Conservation (phyloP, 164 flowering plant genomes). For the Warburgia ugandensis region DNA sequence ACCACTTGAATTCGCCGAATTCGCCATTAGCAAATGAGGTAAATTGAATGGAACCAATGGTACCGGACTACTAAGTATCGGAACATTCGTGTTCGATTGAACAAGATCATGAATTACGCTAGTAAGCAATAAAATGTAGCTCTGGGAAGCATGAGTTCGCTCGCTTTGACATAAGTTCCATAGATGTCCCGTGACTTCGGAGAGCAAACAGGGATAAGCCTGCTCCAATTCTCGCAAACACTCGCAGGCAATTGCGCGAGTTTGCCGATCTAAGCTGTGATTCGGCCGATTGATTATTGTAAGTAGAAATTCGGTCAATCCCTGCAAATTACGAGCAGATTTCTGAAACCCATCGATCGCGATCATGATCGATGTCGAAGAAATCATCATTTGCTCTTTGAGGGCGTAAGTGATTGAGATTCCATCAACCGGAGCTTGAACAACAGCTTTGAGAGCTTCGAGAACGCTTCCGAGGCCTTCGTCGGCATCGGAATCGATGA, state of each 20-base stretch:
- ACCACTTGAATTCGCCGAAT: constrained; percentile 4
- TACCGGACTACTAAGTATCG: constrained; percentile 41
- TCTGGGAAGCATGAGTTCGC: constrained; percentile 83
- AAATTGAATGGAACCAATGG: constrained; percentile 77
- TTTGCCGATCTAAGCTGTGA: constrained; percentile 73
- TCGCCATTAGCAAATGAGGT: constrained; percentile 36
- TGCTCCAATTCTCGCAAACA: constrained; percentile 81
- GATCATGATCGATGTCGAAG: constrained; percentile 53
- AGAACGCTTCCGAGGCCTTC: constrained; percentile 28
- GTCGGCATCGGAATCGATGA: constrained; percentile 11
- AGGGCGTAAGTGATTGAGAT: constrained; percentile 30
- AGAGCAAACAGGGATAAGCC: constrained; percentile 56
- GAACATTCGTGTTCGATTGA: constrained; percentile 24
- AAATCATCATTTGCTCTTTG: constrained; percentile 65
- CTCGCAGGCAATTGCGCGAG: constrained; percentile 71
- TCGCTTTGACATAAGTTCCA: constrained; percentile 84
- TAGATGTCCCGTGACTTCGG: constrained; percentile 56
- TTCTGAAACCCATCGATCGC: constrained; percentile 10
- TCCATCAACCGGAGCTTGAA: constrained; percentile 60
- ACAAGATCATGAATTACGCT: constrained; percentile 46
- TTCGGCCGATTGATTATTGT: constrained; percentile 71
- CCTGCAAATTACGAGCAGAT: constrained; percentile 21
- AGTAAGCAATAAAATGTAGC: constrained; percentile 59
- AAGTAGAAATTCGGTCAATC: constrained; percentile 54
- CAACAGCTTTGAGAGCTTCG: constrained; percentile 42